Base-by-base conservation (phyloP, 345 rosid species). In the Erodium maritimum region DNA sequence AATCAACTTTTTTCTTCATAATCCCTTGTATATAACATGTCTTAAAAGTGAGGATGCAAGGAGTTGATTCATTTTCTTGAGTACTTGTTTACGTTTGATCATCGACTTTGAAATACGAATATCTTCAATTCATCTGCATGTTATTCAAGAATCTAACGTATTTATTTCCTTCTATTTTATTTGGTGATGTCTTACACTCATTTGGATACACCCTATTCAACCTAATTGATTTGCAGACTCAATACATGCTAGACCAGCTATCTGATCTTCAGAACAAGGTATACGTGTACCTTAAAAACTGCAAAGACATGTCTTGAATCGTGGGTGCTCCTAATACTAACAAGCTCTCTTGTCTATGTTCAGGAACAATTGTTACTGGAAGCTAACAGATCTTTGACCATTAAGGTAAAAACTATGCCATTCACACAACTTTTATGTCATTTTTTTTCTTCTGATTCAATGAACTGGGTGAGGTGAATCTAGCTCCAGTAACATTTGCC, bases 231-330 rank as follows among this genome's bases (percentile, higher is more conserved):
- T 62, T 57, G 55, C 82, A 83, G 88, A 78, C 80, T 21, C 82
- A 72, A 10, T 60, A 48, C 57, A 66, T 78, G 82, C 54, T 76
- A 42, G 79, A 72, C 64, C 79, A 80, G 62, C 75, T 80, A 29
- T 23, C 67, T 51, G 77, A 76, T 55, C 82, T 80, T 58, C 85
- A 80, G 17, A 76, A 65, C 68, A 76, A 61, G 80, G 88, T 83
- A 70, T 0, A 61, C 52, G 14, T 20, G 5, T 53, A 5, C 21
- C 5, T 17, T 48, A 9, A 17, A 6, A 17, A 12, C 46, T 45
- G 17, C 17, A 50, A 17, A 3, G n/a, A 23, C 5, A 7, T 46
- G 5, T 50, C 14, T 60, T 48, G 17, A 52, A 20, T 53, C 18
- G 13, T 62, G 17, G 13, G 25, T 16, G 13, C 34, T 17, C n/a